phyloP scores from a whole-genome alignment of 2,329 filamentous ascomycete genomes.

The Colletotrichum tropicale region DNA sequence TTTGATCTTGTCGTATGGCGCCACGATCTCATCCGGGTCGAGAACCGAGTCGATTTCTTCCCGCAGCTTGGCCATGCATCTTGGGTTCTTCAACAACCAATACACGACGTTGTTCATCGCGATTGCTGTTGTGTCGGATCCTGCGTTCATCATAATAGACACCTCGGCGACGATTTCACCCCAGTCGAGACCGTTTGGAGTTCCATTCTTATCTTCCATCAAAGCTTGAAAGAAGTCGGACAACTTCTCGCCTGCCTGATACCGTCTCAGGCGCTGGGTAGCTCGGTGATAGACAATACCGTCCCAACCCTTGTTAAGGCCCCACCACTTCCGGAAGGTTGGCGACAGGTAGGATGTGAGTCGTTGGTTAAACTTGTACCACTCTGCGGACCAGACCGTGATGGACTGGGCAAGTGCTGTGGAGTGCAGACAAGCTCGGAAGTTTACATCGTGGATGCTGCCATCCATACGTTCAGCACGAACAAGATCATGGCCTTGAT shows the following conservation, averaged over 20 bases:
- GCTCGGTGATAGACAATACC: slow-evolving; percentile 28
- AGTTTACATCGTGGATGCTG: slow-evolving; percentile 45
- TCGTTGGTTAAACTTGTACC: slow-evolving; percentile 48
- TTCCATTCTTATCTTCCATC: slow-evolving; percentile 51
- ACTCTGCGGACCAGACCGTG: slow-evolving; percentile 54
- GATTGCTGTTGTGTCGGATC: slow-evolving; percentile 51
- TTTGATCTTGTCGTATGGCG: slow-evolving; percentile 54
- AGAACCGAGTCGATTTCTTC: slow-evolving; percentile 48
- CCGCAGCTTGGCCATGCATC: slow-evolving; percentile 37
- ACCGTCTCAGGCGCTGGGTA: slow-evolving; percentile 32
- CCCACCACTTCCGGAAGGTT: background rate
- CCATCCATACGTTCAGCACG: slow-evolving; percentile 49
- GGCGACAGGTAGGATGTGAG: slow-evolving; percentile 24
- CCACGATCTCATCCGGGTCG: slow-evolving; percentile 44
- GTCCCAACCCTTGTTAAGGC: slow-evolving; percentile 43
- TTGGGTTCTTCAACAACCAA: slow-evolving; percentile 52
- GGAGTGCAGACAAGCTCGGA: slow-evolving; percentile 55
- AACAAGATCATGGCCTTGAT: slow-evolving; percentile 49
- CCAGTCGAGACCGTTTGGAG: slow-evolving; percentile 50
- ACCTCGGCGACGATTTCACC: slow-evolving; percentile 64
- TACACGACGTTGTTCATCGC: slow-evolving; percentile 58
- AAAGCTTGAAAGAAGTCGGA: slow-evolving; percentile 63
- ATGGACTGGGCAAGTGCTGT: slow-evolving; percentile 54
- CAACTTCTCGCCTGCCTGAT: slow-evolving; percentile 55
- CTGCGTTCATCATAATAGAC: slow-evolving; percentile 56